phyloP scores from a whole-genome alignment of 1,284 basidiomycete genomes.

The Retiboletus flavoniger region DNA sequence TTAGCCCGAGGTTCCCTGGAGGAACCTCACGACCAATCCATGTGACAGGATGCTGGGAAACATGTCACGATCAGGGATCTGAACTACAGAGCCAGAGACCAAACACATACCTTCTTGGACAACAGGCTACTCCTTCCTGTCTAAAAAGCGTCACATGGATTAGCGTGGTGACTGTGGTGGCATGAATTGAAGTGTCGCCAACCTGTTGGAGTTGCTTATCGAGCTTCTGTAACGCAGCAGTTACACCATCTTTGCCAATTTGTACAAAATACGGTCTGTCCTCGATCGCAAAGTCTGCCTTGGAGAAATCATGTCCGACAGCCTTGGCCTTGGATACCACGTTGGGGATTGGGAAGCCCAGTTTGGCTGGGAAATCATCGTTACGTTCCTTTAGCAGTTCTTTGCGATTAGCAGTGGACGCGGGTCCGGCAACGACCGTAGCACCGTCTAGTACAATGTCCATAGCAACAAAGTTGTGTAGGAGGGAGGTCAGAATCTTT shows the following conservation, averaged over 20 bases:
- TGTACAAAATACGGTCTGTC: slow-evolving; percentile 67
- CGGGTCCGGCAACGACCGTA: slow-evolving; percentile 38
- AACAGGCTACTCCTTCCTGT: slow-evolving; percentile 50
- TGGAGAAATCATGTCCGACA: slow-evolving; percentile 32
- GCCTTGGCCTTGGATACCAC: slow-evolving; percentile 5
- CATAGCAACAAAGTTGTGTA: slow-evolving; percentile 16
- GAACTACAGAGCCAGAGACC: not conserved
- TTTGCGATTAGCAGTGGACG: slow-evolving; percentile 27
- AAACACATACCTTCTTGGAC: slow-evolving; percentile 44
- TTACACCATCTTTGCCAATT: slow-evolving; percentile 62
- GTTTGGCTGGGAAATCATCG: slow-evolving; percentile 22
- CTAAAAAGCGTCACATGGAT: slow-evolving; percentile 35
- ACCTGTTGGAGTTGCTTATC: slow-evolving; percentile 57
- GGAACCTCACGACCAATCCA: slow-evolving; percentile 70
- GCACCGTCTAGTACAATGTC: slow-evolving; percentile 31
- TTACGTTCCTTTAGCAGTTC: slow-evolving; percentile 17
- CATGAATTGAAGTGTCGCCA: slow-evolving; percentile 15
- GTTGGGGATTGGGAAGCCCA: not conserved
- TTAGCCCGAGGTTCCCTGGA: slow-evolving; percentile 64
- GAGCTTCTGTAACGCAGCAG: slow-evolving; percentile 63
- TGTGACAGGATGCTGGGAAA: slow-evolving; percentile 51
- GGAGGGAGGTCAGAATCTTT: not conserved
- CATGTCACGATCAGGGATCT: slow-evolving; percentile 4
- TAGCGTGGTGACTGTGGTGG: not conserved
- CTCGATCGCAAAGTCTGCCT: slow-evolving; percentile 29